Evolutionary conservation across 2,329 filamentous ascomycete species (phyloP), one percentile per base, ranked within the genome.

Genomic region (Leptosphaerulina australis): DNA sequence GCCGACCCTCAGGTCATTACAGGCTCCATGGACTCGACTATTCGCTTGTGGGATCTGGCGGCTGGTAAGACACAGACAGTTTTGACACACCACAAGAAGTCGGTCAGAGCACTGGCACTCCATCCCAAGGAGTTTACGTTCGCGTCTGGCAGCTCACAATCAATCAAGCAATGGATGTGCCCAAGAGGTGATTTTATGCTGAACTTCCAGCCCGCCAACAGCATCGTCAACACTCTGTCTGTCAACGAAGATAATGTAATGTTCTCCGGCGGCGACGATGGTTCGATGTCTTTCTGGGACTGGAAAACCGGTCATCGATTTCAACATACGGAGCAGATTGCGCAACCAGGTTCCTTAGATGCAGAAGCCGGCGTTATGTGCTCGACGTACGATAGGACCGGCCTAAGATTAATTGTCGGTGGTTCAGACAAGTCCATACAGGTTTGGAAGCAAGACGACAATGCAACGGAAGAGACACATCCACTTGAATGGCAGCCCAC

Each of bases 131-230:
- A 99, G 73, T 99, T 96, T 70, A 99, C 95, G 0, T 99, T 99
- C 70, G 94, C 94, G 4, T 92, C 85, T 53, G 94, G 88, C 33
- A 96, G 91, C 66, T 92, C 93, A 0, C 88, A 89, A 18, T 92
- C 89, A 70, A 97, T 99, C 76, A 99, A 99, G 79, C 94, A 99
- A 76, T 99, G 94, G 93, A 97, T 97, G 73, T 97, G 92, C 62
- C 95, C 95, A 1, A 91, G 97, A 70, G 95, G 93, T 28, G 91
- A 91, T 12, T 97, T 99, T 71, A 99, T 99, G 94, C 92, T 97
- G 74, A 97, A 97, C 70, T 97, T 97, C 67, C 90, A 96, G 33
- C 93, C 93, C 4, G 93, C 97, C 68, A 97, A 97, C 67, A 85
- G 91, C 53, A 95, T 99, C 71, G 93, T 99, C 77, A 99, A 99